Evolutionary conservation across 2,329 filamentous ascomycete genomes (phyloP), one percentile per base, ranked within the genome.

Genomic region (Fusarium praegraminearum): DNA sequence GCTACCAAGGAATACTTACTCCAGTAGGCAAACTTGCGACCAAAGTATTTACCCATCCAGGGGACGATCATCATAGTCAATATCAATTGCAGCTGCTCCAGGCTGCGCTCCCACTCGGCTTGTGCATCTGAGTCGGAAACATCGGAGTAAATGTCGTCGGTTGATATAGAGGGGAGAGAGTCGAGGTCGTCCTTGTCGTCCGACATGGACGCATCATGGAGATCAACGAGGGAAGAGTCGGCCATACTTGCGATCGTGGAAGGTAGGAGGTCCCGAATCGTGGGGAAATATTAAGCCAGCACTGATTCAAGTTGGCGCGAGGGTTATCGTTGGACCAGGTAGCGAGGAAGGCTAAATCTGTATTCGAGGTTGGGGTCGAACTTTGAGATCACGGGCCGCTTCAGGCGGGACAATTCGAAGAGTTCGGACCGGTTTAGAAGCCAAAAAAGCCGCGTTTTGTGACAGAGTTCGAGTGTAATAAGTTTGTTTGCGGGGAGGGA

Each of bases 21-120:
- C 93, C 94, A 98, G 78, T 97, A 98, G 63, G 95, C 95, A 83
- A 94, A 97, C 80, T 93, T 97, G 79, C 96, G 88, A 46, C 96
- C 96, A 79, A 98, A 89, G 82, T 94, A 98, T 82, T 98, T 99
- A 62, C 96, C 96, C 73, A 93, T 84, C 80, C 97, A 98, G 4
- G 96, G 96, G 52, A 99, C 91, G 73, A 98, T 81, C 50, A 98
- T 92, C 93, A 99, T 97, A 22, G 93, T 97, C 78, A 98, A 81
- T 72, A 99, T 85, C 70, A 98, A 85, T 83, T 99, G 94, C 64
- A 99, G 82, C 82, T 99, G 96, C 80, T 98, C 93, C 68, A 99
- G 83, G 75, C 93, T 97, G 76, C 94, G 93, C 75, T 95, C 91
- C 96, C 96, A 99, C 82, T 99, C 95, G 65, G 88, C 88, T 80